phyloP scores from a whole-genome alignment of 139 green algal genomes.

The Closterium sp. region DNA sequence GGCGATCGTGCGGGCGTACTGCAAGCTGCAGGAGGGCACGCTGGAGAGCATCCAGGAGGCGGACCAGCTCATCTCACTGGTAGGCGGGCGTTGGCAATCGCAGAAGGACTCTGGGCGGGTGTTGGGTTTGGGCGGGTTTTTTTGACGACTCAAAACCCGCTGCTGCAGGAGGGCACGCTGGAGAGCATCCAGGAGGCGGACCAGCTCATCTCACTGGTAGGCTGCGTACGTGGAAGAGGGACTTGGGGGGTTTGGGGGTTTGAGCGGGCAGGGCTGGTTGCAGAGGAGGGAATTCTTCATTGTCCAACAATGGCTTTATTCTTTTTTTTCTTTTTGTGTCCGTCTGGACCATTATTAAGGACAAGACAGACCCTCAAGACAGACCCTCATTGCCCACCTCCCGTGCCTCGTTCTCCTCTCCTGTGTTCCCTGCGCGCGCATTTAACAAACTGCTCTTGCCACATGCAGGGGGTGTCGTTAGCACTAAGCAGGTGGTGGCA shows the following conservation, averaged over 20 bases:
- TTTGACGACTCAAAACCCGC: too few relatives aligned
- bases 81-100: background rate
- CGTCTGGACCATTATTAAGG: background rate
- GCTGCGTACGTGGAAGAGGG: background rate
- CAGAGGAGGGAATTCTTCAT: too few relatives aligned
- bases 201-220: conserved; percentile 4
- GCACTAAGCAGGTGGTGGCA: conserved; percentile 78
- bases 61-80: conserved; percentile 7
- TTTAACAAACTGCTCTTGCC: background rate
- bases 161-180: conserved; percentile 32
- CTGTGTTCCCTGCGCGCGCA: background rate
- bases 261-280: too few relatives aligned
- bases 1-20: conserved; percentile 65
- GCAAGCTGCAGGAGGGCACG: conserved; percentile 27
- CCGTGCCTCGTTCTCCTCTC: background rate
- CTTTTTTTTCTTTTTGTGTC: background rate
- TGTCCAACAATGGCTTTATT: too few relatives aligned
- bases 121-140: too few relatives aligned
- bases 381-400: background rate
- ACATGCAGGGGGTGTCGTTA: conserved; percentile 42
- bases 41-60: conserved; percentile 19
- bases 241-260: too few relatives aligned
- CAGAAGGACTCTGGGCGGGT: too few relatives aligned
- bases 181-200: conserved; percentile 23
- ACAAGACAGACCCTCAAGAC: background rate